phyloP scores from a whole-genome alignment of 2,329 filamentous ascomycete genomes.

The Fusarium mangiferae region DNA sequence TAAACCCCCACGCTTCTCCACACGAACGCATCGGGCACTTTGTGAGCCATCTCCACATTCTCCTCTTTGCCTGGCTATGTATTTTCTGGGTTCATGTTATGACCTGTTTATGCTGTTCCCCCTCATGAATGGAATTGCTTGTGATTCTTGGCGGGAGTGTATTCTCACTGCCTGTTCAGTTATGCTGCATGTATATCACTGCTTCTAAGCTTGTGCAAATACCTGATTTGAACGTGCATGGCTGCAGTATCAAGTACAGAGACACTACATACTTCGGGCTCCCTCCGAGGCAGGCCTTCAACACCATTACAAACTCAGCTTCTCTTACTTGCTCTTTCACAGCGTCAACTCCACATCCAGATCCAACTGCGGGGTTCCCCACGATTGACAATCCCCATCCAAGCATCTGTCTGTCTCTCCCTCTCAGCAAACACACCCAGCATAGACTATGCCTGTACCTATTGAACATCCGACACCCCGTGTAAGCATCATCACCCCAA shows the following conservation, averaged over 20 bases:
- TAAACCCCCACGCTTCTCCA: constrained; percentile 27
- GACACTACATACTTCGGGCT: not conserved
- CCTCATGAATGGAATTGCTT: not conserved
- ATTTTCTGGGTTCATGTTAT: constrained; percentile 3
- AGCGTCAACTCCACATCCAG: not conserved
- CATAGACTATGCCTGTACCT: not conserved
- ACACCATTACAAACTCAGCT: constrained; percentile 24
- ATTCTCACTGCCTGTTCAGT: not conserved
- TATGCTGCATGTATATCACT: not conserved
- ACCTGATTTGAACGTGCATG: not conserved
- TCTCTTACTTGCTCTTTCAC: constrained; percentile 9
- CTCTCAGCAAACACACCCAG: not conserved
- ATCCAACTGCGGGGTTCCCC: constrained; percentile 34
- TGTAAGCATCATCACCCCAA: constrained; percentile 8
- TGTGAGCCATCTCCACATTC: constrained; percentile 14
- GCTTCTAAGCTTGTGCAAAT: not conserved
- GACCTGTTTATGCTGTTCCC: not conserved
- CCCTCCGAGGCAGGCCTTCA: not conserved
- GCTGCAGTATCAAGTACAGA: not conserved
- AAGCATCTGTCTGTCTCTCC: not conserved
- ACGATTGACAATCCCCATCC: constrained; percentile 5
- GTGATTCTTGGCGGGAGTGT: not conserved
- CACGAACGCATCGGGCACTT: constrained; percentile 5
- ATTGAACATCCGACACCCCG: not conserved
- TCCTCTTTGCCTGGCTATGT: constrained; percentile 1